phyloP scores from a whole-genome alignment of 495 filamentous ascomycete species.

The Penicillium canescens region DNA sequence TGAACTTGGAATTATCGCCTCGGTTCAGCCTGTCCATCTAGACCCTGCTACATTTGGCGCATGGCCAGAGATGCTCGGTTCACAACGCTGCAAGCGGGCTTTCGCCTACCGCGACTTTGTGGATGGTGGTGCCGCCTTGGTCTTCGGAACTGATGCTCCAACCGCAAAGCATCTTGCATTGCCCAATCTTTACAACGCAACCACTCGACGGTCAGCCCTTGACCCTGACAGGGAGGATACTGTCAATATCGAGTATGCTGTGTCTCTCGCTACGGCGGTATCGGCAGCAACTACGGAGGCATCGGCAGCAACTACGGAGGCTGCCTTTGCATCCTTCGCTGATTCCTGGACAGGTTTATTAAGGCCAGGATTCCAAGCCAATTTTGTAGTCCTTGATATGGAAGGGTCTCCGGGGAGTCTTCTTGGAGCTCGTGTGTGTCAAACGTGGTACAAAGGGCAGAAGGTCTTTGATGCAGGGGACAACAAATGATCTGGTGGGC shows the following conservation, averaged over 20 bases:
- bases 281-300: conserved; percentile 56
- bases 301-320: conserved; percentile 54
- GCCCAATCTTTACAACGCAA: conserved; percentile 59
- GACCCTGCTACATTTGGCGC: conserved; percentile 62
- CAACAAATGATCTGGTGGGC: too few relatives aligned
- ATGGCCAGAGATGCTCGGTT: conserved; percentile 57
- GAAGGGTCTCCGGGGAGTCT: conserved; percentile 52
- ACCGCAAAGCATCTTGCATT: conserved; percentile 59
- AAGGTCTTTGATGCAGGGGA: conserved; percentile 38
- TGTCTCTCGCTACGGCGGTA: conserved; percentile 52
- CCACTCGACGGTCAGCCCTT: conserved; percentile 55
- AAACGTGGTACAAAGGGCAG: conserved; percentile 56
- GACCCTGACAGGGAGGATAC: conserved; percentile 46
- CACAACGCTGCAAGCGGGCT: conserved; percentile 50
- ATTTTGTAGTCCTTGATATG: conserved; percentile 62
- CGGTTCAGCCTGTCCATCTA: conserved; percentile 63
- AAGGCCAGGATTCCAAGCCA: conserved; percentile 49
- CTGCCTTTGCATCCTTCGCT: conserved; percentile 59
- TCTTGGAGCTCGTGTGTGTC: conserved; percentile 46
- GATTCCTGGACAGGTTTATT: conserved; percentile 53
- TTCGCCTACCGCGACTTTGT: conserved; percentile 64
- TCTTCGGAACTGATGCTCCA: conserved; percentile 61
- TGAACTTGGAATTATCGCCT: conserved; percentile 58
- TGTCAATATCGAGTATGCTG: conserved; percentile 54
- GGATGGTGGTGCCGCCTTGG: conserved; percentile 51